Base-by-base conservation (phyloP, 2,329 filamentous ascomycete species). In the Cladosporium cucumerinum region DNA sequence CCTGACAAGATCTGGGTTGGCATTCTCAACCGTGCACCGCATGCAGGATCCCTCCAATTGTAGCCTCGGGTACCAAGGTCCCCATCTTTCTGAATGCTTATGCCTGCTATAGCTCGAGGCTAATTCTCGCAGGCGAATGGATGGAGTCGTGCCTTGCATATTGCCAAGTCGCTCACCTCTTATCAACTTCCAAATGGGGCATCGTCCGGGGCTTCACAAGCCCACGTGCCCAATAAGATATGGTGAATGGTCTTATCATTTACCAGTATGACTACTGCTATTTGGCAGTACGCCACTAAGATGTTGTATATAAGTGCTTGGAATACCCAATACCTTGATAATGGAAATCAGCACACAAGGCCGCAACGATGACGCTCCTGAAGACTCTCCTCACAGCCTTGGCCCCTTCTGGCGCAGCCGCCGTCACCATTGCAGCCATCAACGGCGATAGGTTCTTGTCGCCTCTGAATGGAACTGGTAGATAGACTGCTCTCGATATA, bases 391-490 rank as follows among this genome's bases (percentile, higher is more conserved):
- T 62, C 28, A 43, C 60, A 4, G 25, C 60, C 25, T 46, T 62
- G 25, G 48, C 49, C 23, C 36, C 54, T 14, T 46, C 60, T 26
- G 8, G 25, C 3, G 60, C 60, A 23, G 23, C 60, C 11, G 43
- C 39, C 23, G 36, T 48, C 10, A 71, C 69, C 28, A 72, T 73
- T 39, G 66, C 69, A 10, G 57, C 87, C 71, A 89, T 91, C 81
- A 91, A 89, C 69, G 88, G 88, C 69, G 82, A 86, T 71, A 81
- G 76, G 25, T 91, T 85, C 75, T 74, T 89, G 57, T 91, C 89
- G 18, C 83, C 87, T 12, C 0, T 65, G 46, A 64, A 64, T 26
- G 62, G 62, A 57, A 64, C 62, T 54, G 57, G 60, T 62, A 34
- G 6, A 16, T 21, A 18, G 1, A 18, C 6, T 2, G 4, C 14